These are phyloP conservation scores for Pyricularia pennisetigena DNA, from an alignment of 2,329 filamentous ascomycete genomes.

Conservation along the genomic window DNA sequence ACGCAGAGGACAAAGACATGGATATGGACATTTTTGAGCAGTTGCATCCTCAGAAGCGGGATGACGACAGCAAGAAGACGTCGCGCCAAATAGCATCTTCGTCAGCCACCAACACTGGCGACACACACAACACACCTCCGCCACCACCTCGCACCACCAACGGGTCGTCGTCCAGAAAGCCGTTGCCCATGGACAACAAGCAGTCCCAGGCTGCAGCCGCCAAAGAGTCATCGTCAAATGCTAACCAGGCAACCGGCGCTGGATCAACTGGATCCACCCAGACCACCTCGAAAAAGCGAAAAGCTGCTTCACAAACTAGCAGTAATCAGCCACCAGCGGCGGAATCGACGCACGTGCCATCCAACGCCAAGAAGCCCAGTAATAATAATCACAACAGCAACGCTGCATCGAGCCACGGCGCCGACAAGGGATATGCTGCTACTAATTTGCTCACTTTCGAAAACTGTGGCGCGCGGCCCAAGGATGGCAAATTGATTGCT, in stretches of 20 bases:
- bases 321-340: slow-evolving; percentile 13
- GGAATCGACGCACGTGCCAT: neutral
- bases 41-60: slow-evolving; percentile 44
- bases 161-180: slow-evolving; percentile 17
- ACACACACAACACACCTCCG: slow-evolving; percentile 27
- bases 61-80: slow-evolving; percentile 47
- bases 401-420: slow-evolving; percentile 2
- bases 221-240: slow-evolving; percentile 20
- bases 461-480: slow-evolving; percentile 55
- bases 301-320: slow-evolving; percentile 46
- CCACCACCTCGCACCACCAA: slow-evolving; percentile 14
- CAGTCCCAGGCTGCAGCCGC: slow-evolving; percentile 20
- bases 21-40: slow-evolving; percentile 75
- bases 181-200: slow-evolving; percentile 25
- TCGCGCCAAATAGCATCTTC: slow-evolving; percentile 24
- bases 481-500: slow-evolving; percentile 70
- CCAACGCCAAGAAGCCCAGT: neutral
- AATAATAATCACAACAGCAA: slow-evolving; percentile 6
- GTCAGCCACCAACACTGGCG: slow-evolving; percentile 16
- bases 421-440: slow-evolving; percentile 38
- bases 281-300: slow-evolving; percentile 69
- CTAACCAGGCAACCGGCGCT: neutral
- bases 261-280: slow-evolving; percentile 30
- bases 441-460: slow-evolving; percentile 89
- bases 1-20: slow-evolving; percentile 86